Evolutionary conservation across 2,329 filamentous ascomycete genomes (phyloP), one percentile per base, ranked within the genome.

Genomic region (Diaporthe amygdali): DNA sequence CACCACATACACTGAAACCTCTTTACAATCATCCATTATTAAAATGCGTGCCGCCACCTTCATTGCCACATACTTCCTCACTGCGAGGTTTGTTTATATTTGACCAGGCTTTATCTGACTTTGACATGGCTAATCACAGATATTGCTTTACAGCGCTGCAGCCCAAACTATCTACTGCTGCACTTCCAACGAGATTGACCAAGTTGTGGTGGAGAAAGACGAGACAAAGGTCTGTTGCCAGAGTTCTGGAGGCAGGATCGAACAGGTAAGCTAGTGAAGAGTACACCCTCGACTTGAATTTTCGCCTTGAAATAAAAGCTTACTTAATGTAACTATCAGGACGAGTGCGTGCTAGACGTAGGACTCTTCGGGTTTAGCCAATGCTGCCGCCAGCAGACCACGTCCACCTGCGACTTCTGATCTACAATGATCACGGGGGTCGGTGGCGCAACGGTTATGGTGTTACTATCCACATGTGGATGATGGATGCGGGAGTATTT

Each of bases 171-270:
- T 63, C 25, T 47, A 63, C 41, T 63, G 56, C 56, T 63, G 56
- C 27, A 63, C 39, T 20, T 34, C 39, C 27, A 63, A 63, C 27
- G 56, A 63, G n/a, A 63, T 9, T 8, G 39, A 63, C 27, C 56
- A 63, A 27, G 27, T 63, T 10, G 39, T 63, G 20, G 25, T 6
- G 22, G 25, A 32, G 56, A 22, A 1, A 34, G 39, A 25, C 9
- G 56, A 46, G 56, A 63, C 56, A n/a, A 22, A 63, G 10, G n/a
- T 63, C 41, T 63, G 56, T 27, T 63, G 56, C 27, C 39, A 46
- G 56, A 46, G 39, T 34, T 46, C 56, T 22, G 56, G 27, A 22
- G 56, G 56, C 25, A 22, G 12, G 0, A 22, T 63, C 4, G 3
- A 12, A 47, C 8, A 22, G 4, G 56, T 46, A 63, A 63, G 56